Conservation (phyloP, 73 alveolate genomes). For the Symbiodinium pilosum region DNA sequence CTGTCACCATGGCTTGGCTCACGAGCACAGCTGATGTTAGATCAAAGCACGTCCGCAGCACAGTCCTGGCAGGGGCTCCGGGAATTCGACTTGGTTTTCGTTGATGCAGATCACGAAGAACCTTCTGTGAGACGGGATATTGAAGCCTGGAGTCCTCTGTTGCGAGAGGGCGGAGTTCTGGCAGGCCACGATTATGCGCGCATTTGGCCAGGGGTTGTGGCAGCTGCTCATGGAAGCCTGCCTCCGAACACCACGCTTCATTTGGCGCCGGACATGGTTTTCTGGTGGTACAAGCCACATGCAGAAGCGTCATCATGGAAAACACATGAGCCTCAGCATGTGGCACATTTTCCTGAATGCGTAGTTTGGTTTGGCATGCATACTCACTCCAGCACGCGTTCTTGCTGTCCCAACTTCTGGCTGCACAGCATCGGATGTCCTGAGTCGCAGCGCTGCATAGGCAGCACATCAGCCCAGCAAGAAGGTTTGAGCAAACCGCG, state of each 20-base stretch:
- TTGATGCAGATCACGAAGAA: conserved; percentile 23
- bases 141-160: conserved; percentile 15
- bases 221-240: conserved; percentile 10
- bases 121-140: not conserved
- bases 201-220: conserved; percentile 25
- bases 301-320: too few relatives aligned
- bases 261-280: conserved; percentile 24
- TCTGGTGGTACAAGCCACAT: conserved; percentile 17
- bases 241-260: conserved; percentile 15
- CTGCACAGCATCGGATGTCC: too few relatives aligned
- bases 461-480: too few relatives aligned
- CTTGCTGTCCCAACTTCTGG: too few relatives aligned
- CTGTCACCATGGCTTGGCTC: conserved; percentile 7
- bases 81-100: conserved; percentile 2
- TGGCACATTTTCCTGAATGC: too few relatives aligned
- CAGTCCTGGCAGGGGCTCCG: conserved; percentile 20
- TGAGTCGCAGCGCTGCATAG: too few relatives aligned
- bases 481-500: too few relatives aligned
- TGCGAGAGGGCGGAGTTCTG: not conserved
- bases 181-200: conserved; percentile 35
- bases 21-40: conserved; percentile 7
- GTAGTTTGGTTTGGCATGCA: too few relatives aligned
- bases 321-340: too few relatives aligned
- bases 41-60: conserved; percentile 8
- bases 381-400: too few relatives aligned